Conservation (phyloP, 164 flowering plant genomes). For the Malania oleifera region DNA sequence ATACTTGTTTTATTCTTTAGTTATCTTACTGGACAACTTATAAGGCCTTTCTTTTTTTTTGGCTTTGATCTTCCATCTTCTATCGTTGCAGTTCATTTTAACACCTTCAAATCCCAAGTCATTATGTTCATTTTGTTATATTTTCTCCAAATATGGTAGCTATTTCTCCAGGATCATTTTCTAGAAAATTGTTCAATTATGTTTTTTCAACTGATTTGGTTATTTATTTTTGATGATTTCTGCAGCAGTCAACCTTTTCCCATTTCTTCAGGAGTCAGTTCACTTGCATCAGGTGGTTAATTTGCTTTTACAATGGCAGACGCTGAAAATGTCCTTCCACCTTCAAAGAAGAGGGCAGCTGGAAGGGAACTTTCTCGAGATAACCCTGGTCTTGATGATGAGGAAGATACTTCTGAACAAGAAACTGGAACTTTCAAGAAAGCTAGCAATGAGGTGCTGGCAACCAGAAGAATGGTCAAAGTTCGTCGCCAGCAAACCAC, state of each 20-base stretch:
- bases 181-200: no score
- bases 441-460: conserved; percentile 90
- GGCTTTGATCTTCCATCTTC: no score
- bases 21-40: no score
- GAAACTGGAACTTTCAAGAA: conserved; percentile 77
- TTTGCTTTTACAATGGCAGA: conserved; percentile 50
- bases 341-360: conserved; percentile 92
- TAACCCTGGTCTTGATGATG: conserved; percentile 81
- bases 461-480: conserved; percentile 83
- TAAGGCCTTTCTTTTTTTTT: no score
- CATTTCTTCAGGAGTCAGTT: not conserved
- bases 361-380: conserved; percentile 76
- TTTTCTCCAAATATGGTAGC: no score
- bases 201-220: no score
- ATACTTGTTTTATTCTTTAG: no score
- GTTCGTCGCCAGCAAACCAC: conserved; percentile 58
- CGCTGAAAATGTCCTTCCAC: conserved; percentile 46
- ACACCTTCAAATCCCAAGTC: no score
- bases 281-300: not conserved
- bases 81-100: no score
- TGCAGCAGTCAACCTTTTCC: conserved; percentile 7
- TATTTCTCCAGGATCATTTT: no score
- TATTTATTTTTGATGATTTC: not conserved
- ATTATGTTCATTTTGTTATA: no score
- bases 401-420: conserved; percentile 55